Evolutionary conservation across 495 filamentous ascomycete species (phyloP).

Genomic region (Penicillium egyptiacum): DNA sequence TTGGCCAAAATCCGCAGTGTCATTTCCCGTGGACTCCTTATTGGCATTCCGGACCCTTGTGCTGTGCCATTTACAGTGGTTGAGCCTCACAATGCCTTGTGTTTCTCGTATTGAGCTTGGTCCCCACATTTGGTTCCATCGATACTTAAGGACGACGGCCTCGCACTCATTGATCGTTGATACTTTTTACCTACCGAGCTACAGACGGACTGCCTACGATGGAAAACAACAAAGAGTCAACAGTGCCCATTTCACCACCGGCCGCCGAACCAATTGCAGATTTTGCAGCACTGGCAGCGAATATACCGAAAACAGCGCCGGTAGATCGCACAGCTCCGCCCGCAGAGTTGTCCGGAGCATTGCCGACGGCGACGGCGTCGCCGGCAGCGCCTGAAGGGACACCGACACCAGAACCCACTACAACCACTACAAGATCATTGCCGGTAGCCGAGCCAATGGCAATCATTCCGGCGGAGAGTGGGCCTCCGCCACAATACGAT

Average conservation of each 20-base stretch:
- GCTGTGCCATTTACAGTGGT: background rate
- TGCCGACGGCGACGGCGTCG: background rate
- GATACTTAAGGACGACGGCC: background rate
- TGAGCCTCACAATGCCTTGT: background rate
- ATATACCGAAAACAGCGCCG: background rate
- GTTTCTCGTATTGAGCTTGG: background rate
- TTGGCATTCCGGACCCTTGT: background rate
- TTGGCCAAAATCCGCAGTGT: background rate
- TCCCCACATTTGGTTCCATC: background rate
- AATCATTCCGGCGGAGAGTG: background rate
- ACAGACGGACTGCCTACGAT: background rate
- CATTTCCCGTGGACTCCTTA: background rate
- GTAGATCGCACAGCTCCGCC: background rate
- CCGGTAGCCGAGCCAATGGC: background rate
- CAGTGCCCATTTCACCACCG: background rate
- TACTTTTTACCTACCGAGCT: background rate
- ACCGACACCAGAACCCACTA: background rate
- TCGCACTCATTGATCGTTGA: background rate
- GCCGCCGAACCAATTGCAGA: background rate
- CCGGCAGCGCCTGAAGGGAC: background rate
- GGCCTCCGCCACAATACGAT: conserved; percentile 6
- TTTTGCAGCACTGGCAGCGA: background rate
- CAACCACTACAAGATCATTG: background rate
- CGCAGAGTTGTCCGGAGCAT: background rate
- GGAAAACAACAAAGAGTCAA: background rate